Conservation (phyloP, 2,329 filamentous ascomycete genomes). For the Pseudocercospora crystallina region DNA sequence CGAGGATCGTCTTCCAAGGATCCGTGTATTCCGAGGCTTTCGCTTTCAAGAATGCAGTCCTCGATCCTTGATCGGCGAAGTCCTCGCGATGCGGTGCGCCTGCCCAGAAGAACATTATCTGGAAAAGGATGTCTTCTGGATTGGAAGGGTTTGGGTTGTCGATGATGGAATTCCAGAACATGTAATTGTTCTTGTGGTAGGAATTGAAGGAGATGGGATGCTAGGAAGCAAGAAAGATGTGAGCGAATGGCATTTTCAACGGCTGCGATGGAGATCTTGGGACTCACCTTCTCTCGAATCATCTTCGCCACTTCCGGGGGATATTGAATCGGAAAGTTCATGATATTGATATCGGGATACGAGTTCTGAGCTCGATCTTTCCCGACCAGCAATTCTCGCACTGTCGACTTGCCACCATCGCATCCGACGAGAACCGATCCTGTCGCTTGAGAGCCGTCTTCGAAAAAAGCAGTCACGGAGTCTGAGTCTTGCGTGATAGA, state of each 20-base stretch:
- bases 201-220: conserved; percentile 19
- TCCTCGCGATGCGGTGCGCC: conserved; percentile 5
- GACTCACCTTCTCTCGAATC: background rate
- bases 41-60: conserved; percentile 14
- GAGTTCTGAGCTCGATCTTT: conserved; percentile 6
- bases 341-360: conserved; percentile 9
- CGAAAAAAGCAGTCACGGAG: conserved; percentile 16
- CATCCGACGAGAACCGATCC: conserved; percentile 19
- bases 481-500: conserved; percentile 5
- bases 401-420: conserved; percentile 17
- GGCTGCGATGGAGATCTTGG: too few species aligned
- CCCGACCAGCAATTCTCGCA: conserved; percentile 17
- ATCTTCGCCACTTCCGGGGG: conserved; percentile 1
- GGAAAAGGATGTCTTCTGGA: conserved; percentile 11
- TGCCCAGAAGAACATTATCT: conserved; percentile 15
- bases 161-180: conserved; percentile 9
- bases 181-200: conserved; percentile 7
- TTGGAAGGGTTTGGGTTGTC: conserved; percentile 8
- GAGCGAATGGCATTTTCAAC: too few species aligned
- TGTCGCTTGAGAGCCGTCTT: conserved; percentile 15
- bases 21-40: conserved; percentile 14
- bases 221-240: background rate
- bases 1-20: conserved; percentile 13
- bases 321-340: conserved; percentile 18
- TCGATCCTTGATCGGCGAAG: conserved; percentile 9